phyloP scores from a whole-genome alignment of 1,139 yeast genomes.

The Pichia sp. region DNA sequence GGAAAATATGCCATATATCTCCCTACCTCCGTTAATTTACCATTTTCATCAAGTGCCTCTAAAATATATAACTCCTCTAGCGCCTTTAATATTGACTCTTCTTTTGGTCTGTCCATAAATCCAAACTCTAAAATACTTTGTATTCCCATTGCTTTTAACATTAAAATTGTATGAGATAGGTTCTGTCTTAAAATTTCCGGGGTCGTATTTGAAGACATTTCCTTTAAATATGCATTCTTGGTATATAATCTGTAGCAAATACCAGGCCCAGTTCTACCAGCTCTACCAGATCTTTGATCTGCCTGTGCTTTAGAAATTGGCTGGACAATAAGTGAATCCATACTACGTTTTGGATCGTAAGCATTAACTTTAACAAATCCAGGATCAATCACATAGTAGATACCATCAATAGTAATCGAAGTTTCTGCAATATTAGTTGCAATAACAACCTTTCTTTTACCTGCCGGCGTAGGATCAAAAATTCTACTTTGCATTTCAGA shows the following conservation, averaged over 20 bases:
- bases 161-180: conserved; percentile 72
- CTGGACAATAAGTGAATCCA: conserved; percentile 66
- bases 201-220: conserved; percentile 77
- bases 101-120: conserved; percentile 93
- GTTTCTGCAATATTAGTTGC: conserved; percentile 85
- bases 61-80: conserved; percentile 77
- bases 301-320: conserved; percentile 84
- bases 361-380: conserved; percentile 78
- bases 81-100: conserved; percentile 67
- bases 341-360: conserved; percentile 68
- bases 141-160: conserved; percentile 95
- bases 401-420: conserved; percentile 75
- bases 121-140: conserved; percentile 74
- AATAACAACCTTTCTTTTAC: conserved; percentile 63
- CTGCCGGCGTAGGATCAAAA: conserved; percentile 69
- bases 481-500: conserved; percentile 66
- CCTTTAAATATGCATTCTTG: conserved; percentile 57
- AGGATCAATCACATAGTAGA: conserved; percentile 70
- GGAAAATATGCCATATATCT: conserved; percentile 88
- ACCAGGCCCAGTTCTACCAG: conserved; percentile 86
- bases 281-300: conserved; percentile 76
- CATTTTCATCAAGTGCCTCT: conserved; percentile 77
- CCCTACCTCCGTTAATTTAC: conserved; percentile 69
- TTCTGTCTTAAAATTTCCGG: conserved; percentile 96
- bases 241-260: conserved; percentile 73